Evolutionary conservation across 1,139 yeast genomes (phyloP), one percentile per base, ranked within the genome.

Genomic region (Lodderomyces oxycetoniae): DNA sequence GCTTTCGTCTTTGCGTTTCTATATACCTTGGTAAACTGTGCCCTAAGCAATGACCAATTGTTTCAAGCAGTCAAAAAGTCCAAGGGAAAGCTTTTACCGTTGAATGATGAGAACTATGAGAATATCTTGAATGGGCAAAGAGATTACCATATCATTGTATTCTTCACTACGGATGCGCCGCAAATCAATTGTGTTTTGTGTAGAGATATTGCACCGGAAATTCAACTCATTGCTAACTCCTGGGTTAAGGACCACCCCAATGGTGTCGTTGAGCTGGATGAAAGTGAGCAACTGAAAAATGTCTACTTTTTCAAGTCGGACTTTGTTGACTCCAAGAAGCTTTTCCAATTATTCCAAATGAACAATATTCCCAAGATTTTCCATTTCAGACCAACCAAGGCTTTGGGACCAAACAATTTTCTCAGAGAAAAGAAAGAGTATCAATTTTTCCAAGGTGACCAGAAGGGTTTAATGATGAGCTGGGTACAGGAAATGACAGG

Each of bases 121-220:
- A 57, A 62, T 25, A 56, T 83, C 20, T 67, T 88, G 40, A 63
- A 64, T 20, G 88, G 89, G 2, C 79, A 80, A 17, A 71, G 91
- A 49, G 88, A 87, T 49, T 79, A 76, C 55, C 74, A 82, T 32
- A 50, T 85, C 13, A 69, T 85, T 17, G 57, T 79, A 28, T 67
- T 83, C 36, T 61, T 91, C 46, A 84, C 96, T 0, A 88, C 96
- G 2, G 74, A 79, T 12, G 71, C 79, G 25, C 67, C 86, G 1
- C 77, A 77, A 46, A 73, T 87, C 52, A 86, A 86, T 23, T 91
- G 98, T 61, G 67, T 68, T 2, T 67, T 86, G 40, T 91, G 99
- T 67, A 50, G 63, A 17, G 78, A 80, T 32, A 71, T 85, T 47
- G 77, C 73, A 25, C 95, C 96, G 1, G 76, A 74, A 32, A 86